Conservation (phyloP, 2,329 filamentous ascomycete species). For the Immersiporthe knoxdaviesiana region DNA sequence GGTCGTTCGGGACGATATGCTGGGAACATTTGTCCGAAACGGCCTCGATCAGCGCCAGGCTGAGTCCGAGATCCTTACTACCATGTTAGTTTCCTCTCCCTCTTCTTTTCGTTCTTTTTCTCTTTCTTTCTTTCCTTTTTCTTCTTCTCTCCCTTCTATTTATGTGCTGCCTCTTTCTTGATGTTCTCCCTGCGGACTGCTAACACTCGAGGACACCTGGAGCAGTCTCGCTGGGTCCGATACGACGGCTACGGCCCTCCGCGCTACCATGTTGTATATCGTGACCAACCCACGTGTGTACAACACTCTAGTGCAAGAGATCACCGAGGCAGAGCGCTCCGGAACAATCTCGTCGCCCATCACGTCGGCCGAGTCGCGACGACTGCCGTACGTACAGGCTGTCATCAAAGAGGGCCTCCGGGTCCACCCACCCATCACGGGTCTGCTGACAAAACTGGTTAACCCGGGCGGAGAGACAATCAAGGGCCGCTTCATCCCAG, state of each 20-base stretch:
- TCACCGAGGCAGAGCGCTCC: conserved; percentile 1
- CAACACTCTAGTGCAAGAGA: conserved; percentile 10
- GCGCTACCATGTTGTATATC: not conserved
- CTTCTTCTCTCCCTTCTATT: too few relatives aligned
- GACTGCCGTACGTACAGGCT: conserved; percentile 36
- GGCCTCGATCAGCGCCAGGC: too few relatives aligned
- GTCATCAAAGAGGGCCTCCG: conserved; percentile 34
- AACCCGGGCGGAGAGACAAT: conserved; percentile 37
- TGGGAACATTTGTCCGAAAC: too few relatives aligned
- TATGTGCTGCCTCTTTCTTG: conserved; percentile 19
- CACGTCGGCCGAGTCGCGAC: conserved; percentile 31
- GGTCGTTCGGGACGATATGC: too few relatives aligned
- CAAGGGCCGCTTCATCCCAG: conserved; percentile 38
- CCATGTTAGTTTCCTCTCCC: too few relatives aligned
- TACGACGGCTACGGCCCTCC: conserved; percentile 24
- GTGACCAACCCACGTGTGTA: conserved; percentile 5
- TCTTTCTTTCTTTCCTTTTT: too few relatives aligned
- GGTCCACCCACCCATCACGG: conserved; percentile 32
- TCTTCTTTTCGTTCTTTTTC: too few relatives aligned
- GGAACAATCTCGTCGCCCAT: conserved; percentile 8
- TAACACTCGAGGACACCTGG: too few relatives aligned
- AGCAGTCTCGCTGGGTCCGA: conserved; percentile 24
- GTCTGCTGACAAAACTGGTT: conserved; percentile 32
- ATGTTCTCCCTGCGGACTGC: conserved; percentile 22
- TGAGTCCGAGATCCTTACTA: too few relatives aligned